Base-by-base conservation (phyloP, 1,284 basidiomycete genomes). In the Sanguinoderma infundibulare region DNA sequence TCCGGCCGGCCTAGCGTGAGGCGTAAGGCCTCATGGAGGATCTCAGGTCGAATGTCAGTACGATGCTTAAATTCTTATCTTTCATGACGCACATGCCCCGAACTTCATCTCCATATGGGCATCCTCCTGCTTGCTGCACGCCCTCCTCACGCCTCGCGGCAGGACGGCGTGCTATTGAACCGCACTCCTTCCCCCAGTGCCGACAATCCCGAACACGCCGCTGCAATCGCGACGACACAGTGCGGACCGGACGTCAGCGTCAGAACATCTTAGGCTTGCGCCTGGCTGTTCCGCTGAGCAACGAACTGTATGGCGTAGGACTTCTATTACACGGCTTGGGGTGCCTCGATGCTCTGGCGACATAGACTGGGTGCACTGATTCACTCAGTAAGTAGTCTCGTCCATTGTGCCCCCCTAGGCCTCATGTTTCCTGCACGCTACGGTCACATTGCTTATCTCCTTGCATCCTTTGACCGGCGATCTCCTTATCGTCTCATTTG, bases 51-150 rank as follows among this genome's bases (percentile, higher is more conserved):
- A 4, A 46, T 15, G 24, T 46, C 42, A 46, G 24, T 46, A 6
- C 42, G 14, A 46, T 46, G 42, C 42, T 46, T 46, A 46, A n/a
- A 46, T 46, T 46, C 42, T 46, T 46, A 46, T 46, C 42, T 22
- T 4, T 26, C 42, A 46, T 46, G 42, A 46, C 42, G 42, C 42
- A 17, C 17, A 26, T 8, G 24, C 42, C 42, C 42, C 28, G 42
- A 46, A 46, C 24, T 7, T 46, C 42, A 26, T 46, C 42, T 28
- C 24, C 14, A 46, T 46, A 46, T 46, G 24, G 24, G 5, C 42
- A 46, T 46, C 24, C 42, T 46, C 42, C 42, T 46, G 42, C 42
- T 46, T 46, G 24, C 24, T 46, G 42, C 24, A 46, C 42, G 5
- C 24, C 14, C 24, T 46, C 42, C 42, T 46, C 42, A 9, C 17